A percentile compares a stretch with the other conserved stretches of the same genome.
Conservation (phyloP, 2,329 filamentous ascomycete species). For the Ophiocordyceps australis region DNA sequence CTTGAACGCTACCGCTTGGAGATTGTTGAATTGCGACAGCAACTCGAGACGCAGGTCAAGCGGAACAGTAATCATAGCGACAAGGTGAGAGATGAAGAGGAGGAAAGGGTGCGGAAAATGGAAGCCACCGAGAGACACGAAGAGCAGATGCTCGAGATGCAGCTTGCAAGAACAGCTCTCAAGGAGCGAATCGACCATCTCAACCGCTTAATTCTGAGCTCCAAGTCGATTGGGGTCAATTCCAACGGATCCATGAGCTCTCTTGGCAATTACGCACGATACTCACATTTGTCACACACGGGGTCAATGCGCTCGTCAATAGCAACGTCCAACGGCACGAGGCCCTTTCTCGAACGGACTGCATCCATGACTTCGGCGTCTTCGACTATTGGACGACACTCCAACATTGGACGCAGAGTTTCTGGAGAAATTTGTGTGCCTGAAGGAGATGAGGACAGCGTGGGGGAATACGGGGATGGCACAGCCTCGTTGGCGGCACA, state of each 20-base stretch:
- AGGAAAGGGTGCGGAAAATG: constrained; percentile 55
- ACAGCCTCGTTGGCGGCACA: constrained; percentile 69
- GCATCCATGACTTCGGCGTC: constrained; percentile 48
- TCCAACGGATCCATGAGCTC: constrained; percentile 52
- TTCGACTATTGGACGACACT: constrained; percentile 38
- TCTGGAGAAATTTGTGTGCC: constrained; percentile 23
- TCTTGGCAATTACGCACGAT: constrained; percentile 41
- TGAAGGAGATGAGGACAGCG: constrained; percentile 47
- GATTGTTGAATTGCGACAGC: constrained; percentile 62
- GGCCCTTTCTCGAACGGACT: constrained; percentile 40
- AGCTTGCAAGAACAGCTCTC: constrained; percentile 81
- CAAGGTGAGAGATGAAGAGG: constrained; percentile 43
- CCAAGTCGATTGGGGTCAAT: constrained; percentile 91
- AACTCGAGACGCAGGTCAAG: constrained; percentile 72
- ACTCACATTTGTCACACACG: constrained; percentile 36
- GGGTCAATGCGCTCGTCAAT: constrained; percentile 52
- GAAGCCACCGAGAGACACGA: constrained; percentile 79
- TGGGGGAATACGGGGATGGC: constrained; percentile 75
- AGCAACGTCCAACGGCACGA: constrained; percentile 38
- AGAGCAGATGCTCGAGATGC: constrained; percentile 97
- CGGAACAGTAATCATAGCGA: constrained; percentile 44
- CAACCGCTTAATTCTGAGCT: constrained; percentile 86
- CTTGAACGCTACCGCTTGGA: constrained; percentile 89
- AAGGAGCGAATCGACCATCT: constrained; percentile 97
- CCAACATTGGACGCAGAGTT: constrained; percentile 22